Conservation (phyloP, 1,284 basidiomycete genomes). For the Cryptococcus sp. region DNA sequence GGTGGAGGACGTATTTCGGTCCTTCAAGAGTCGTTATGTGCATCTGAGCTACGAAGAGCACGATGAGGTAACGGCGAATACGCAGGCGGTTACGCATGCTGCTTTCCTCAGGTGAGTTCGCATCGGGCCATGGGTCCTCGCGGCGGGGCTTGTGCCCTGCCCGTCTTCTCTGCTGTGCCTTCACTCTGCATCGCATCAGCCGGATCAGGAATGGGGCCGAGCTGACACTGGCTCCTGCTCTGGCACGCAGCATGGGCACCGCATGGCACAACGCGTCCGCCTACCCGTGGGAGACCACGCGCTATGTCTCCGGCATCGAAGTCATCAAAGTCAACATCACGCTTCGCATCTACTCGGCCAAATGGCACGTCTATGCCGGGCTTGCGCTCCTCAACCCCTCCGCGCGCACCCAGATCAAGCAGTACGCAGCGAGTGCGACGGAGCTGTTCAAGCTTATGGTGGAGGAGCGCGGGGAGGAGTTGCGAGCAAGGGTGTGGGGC, state of each 20-base stretch:
- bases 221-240: neutral
- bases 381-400: slow-evolving; percentile 93
- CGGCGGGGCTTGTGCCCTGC: no score
- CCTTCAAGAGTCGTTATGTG: slow-evolving; percentile 83
- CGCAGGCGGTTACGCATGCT: slow-evolving; percentile 96
- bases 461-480: slow-evolving; percentile 63
- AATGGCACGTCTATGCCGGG: slow-evolving; percentile 99
- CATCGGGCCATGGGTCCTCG: no score
- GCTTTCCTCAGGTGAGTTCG: slow-evolving; percentile 82
- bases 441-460: slow-evolving; percentile 97
- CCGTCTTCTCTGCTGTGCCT: no score
- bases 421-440: slow-evolving; percentile 79
- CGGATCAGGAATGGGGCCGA: no score
- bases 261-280: slow-evolving; percentile 76
- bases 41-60: slow-evolving; percentile 94
- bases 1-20: slow-evolving; percentile 78
- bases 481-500: slow-evolving; percentile 70
- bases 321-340: slow-evolving; percentile 98
- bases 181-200: no score
- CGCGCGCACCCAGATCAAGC: slow-evolving; percentile 84
- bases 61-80: slow-evolving; percentile 93
- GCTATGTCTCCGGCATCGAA: slow-evolving; percentile 97
- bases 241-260: slow-evolving; percentile 80
- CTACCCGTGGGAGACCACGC: slow-evolving; percentile 91
- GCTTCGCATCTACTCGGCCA: slow-evolving; percentile 91